These are phyloP conservation scores for Clarireedia monteithiana DNA, from an alignment of 2,329 filamentous ascomycete genomes.

Conservation along the genomic window DNA sequence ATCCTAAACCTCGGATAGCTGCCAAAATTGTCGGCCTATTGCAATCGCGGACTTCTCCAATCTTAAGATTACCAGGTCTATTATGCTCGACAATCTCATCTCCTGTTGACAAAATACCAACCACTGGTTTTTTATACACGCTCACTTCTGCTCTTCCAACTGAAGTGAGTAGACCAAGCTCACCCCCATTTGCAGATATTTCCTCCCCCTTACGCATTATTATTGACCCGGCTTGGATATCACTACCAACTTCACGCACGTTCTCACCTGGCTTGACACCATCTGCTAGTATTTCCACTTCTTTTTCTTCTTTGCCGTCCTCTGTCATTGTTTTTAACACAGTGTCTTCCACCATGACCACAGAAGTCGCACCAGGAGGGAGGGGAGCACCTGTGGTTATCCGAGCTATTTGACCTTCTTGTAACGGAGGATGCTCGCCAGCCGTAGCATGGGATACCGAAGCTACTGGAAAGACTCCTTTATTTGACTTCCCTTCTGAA, in stretches of 20 bases:
- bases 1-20: slow-evolving; percentile 66
- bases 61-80: slow-evolving; percentile 49
- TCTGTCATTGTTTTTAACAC: slow-evolving; percentile 65
- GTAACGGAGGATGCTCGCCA: slow-evolving; percentile 54
- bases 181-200: slow-evolving; percentile 82
- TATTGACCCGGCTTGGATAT: slow-evolving; percentile 60
- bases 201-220: slow-evolving; percentile 72
- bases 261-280: slow-evolving; percentile 75
- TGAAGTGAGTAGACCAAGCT: slow-evolving; percentile 82
- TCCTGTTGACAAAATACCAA: slow-evolving; percentile 87
- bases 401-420: slow-evolving; percentile 70
- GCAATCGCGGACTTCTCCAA: slow-evolving; percentile 87
- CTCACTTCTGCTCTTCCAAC: slow-evolving; percentile 66
- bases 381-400: slow-evolving; percentile 94
- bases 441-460: slow-evolving; percentile 81
- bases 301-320: slow-evolving; percentile 76
- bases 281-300: slow-evolving; percentile 77
- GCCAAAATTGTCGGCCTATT: slow-evolving; percentile 85
- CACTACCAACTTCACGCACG: slow-evolving; percentile 83
- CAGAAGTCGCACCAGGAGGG: slow-evolving; percentile 78
- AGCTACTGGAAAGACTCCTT: slow-evolving; percentile 78
- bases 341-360: slow-evolving; percentile 97
- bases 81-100: slow-evolving; percentile 84
- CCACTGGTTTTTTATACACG: slow-evolving; percentile 66
- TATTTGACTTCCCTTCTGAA: slow-evolving; percentile 51